phyloP scores from a whole-genome alignment of 768 basidiomycete species.

The Trametes elegans region DNA sequence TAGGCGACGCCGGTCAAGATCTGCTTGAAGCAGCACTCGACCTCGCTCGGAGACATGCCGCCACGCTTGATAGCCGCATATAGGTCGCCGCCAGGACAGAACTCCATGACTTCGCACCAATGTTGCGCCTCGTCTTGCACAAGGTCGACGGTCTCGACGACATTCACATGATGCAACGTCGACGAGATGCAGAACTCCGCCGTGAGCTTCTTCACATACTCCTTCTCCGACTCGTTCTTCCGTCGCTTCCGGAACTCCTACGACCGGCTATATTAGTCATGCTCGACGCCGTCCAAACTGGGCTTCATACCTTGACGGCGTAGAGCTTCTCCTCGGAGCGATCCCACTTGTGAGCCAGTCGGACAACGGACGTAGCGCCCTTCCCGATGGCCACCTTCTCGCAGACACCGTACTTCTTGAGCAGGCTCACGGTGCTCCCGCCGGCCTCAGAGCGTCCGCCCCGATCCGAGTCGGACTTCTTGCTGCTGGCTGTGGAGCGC shows the following conservation, averaged over 20 bases:
- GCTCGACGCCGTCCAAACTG: not conserved
- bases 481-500: conserved; percentile 61
- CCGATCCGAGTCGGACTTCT: conserved; percentile 65
- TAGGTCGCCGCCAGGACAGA: conserved; percentile 96
- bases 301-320: conserved; percentile 84
- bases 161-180: conserved; percentile 88
- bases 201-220: conserved; percentile 99
- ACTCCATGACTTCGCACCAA: conserved; percentile 99
- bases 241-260: conserved; percentile 98
- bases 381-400: conserved; percentile 97
- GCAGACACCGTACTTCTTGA: conserved; percentile 96
- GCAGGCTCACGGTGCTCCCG: conserved; percentile 54
- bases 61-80: conserved; percentile 99
- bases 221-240: conserved; percentile 98
- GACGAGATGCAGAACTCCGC: conserved; percentile 99
- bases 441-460: conserved; percentile 45
- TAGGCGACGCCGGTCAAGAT: conserved; percentile 86
- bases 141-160: conserved; percentile 98
- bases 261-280: not conserved
- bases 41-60: conserved; percentile 85
- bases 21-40: conserved; percentile 98
- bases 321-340: conserved; percentile 94
- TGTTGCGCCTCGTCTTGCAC: conserved; percentile 96
- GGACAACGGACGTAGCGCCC: conserved; percentile 96
- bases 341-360: conserved; percentile 99